Evolutionary conservation across 306 rosid genomes (phyloP).

Genomic region (Glycine tomentella): DNA sequence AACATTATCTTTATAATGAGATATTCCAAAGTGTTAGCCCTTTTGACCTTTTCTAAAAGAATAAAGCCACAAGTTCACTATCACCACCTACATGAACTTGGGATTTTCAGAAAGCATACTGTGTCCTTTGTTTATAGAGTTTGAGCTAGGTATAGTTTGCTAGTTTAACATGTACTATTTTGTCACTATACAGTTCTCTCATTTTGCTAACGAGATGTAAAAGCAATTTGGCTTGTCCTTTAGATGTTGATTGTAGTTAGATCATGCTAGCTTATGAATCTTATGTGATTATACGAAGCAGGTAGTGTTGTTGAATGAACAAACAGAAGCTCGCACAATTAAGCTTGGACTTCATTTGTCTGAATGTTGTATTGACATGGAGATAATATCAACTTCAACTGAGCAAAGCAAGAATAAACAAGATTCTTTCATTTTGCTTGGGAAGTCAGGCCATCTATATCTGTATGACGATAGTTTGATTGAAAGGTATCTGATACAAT

Average conservation of each 20-base stretch:
- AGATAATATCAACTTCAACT: conserved; percentile 64
- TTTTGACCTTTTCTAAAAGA: conserved; percentile 5
- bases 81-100: conserved; percentile 1
- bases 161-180: not conserved
- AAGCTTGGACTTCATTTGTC: conserved; percentile 80
- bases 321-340: conserved; percentile 77
- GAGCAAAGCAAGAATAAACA: conserved; percentile 83
- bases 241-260: conserved; percentile 26
- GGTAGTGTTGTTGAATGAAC: conserved; percentile 82
- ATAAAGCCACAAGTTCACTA: not conserved
- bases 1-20: conserved; percentile 14
- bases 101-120: conserved; percentile 26
- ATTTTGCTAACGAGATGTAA: conserved; percentile 22
- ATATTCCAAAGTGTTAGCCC: conserved; percentile 8
- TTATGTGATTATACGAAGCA: conserved; percentile 48
- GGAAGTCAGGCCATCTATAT: conserved; percentile 78
- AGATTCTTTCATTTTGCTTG: conserved; percentile 69
- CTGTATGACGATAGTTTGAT: conserved; percentile 71
- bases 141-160: conserved; percentile 14
- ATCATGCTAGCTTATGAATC: conserved; percentile 28
- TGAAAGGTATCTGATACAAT: conserved; percentile 82
- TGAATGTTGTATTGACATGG: conserved; percentile 82
- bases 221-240: not conserved
- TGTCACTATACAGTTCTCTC: conserved; percentile 15
- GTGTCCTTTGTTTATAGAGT: not conserved